Base-by-base conservation (phyloP, 108 stramenopile genomes). In the Thalassiosira profunda region DNA sequence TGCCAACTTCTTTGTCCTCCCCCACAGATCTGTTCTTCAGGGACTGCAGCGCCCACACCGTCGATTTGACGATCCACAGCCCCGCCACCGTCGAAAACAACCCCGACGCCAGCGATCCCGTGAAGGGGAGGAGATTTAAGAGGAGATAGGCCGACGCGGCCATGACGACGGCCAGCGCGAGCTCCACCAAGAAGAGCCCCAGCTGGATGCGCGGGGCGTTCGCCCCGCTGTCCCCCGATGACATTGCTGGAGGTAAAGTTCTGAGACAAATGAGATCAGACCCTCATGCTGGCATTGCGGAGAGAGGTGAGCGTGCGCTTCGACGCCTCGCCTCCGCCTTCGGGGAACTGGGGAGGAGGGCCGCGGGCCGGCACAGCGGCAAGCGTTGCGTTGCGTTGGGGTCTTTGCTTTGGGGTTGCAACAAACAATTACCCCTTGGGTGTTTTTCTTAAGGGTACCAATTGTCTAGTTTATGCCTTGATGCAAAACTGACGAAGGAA, bases 101-200 rank as follows among this genome's bases (percentile, higher is more conserved):
- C 37, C 47, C 21, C n/a, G 46, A 36, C 31, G 57, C 17, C 68
- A 38, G 60, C 14, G 34, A 51, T 24, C 33, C 26, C 26, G 49
- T 2, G 37, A 49, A 52, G 43, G 46, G 48, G 0, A 70, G 25
- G 5, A 60, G 37, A 21, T 53, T 59, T 17, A 59, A 47, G 10
- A 70, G 48, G 12, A 47, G 21, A 20, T 35, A 41, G 9, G 38
- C 24, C 14, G 21, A 17, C 35, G 33, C 3, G 34, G 43, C 24
- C 9, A 70, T 70, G 44, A 38, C 21, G 8, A 60, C 30, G 21
- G 69, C 69, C 11, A 51, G 38, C 5, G 57, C 47, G 5, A 60
- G 45, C 18, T 70, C 69, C 20, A 70, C 3, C 9, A 60, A 46
- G 30, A 60, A 70, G 34, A 70, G 69, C 40, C 47, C 59, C 43